Conservation (phyloP, 768 basidiomycete genomes). For the Mrakia frigida region DNA sequence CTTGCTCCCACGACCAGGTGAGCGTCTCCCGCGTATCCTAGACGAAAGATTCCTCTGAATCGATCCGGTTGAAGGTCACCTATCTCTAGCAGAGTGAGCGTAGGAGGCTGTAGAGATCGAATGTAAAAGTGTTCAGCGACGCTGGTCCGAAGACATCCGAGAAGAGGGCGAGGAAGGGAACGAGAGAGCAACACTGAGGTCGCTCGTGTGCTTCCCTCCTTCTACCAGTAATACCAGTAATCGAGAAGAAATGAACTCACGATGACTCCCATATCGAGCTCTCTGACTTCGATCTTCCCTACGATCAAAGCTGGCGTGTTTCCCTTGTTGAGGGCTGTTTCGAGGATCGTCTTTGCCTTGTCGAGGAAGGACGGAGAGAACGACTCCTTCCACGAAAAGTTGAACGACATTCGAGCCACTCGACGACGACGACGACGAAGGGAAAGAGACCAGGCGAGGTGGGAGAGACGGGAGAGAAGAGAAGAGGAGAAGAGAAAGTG, state of each 20-base stretch:
- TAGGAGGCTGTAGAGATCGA: conserved; percentile 67
- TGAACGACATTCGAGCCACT: conserved; percentile 28
- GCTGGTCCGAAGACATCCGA: background rate
- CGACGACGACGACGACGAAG: background rate
- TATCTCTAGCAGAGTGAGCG: conserved; percentile 93
- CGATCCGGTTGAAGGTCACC: conserved; percentile 93
- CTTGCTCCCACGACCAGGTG: conserved; percentile 79
- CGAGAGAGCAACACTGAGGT: conserved; percentile 23
- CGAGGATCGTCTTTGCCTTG: conserved; percentile 26
- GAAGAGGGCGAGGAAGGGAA: background rate
- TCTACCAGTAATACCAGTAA: background rate
- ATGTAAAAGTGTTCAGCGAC: background rate
- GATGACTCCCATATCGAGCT: conserved; percentile 98
- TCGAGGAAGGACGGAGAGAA: conserved; percentile 31
- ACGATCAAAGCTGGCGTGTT: conserved; percentile 96
- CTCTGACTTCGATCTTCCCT: conserved; percentile 94
- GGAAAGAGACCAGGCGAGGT: background rate
- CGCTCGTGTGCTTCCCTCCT: conserved; percentile 33
- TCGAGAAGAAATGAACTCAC: conserved; percentile 49
- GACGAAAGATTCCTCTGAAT: conserved; percentile 91
- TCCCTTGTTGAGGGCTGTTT: conserved; percentile 64
- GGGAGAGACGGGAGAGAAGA: background rate
- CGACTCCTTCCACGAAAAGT: conserved; percentile 28
- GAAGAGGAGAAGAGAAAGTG: background rate
- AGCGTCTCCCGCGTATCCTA: conserved; percentile 92